Conservation (phyloP, 768 basidiomycete genomes). For the Mycena polygramma region DNA sequence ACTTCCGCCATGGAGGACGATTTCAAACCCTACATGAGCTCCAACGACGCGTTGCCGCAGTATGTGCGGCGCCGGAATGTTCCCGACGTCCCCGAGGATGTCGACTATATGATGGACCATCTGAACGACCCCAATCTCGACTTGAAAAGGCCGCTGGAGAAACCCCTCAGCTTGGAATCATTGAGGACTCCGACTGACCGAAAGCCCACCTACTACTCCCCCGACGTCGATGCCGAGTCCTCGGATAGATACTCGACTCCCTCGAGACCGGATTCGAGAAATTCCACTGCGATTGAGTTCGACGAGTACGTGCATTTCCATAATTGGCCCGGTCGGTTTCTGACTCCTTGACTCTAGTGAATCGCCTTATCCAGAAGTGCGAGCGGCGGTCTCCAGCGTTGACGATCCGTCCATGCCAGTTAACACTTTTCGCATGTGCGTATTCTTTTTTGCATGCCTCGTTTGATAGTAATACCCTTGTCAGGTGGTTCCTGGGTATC, state of each 20-base stretch:
- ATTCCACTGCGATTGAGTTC: slow-evolving; percentile 71
- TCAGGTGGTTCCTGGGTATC: slow-evolving; percentile 79
- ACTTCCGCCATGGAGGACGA: slow-evolving; percentile 66
- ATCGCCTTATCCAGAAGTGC: slow-evolving; percentile 91
- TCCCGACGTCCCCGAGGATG: slow-evolving; percentile 86
- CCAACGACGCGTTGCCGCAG: slow-evolving; percentile 54
- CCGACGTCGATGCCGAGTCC: slow-evolving; percentile 59
- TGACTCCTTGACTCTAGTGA: slow-evolving; percentile 63
- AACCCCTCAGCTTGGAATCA: slow-evolving; percentile 39
- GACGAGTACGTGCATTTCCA: slow-evolving; percentile 73
- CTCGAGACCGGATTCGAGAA: slow-evolving; percentile 65
- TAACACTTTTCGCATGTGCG: slow-evolving; percentile 84
- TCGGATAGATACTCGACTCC: slow-evolving; percentile 56
- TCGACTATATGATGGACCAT: slow-evolving; percentile 78
- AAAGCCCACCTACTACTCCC: slow-evolving; percentile 52
- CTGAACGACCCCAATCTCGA: slow-evolving; percentile 88
- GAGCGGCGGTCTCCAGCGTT: slow-evolving; percentile 88
- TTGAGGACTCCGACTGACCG: slow-evolving; percentile 49
- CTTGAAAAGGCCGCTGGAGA: slow-evolving; percentile 52
- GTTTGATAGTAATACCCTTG: slow-evolving; percentile 1
- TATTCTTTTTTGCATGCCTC: slow-evolving; percentile 22
- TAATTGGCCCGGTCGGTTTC: not conserved
- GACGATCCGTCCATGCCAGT: slow-evolving; percentile 86
- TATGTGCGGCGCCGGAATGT: slow-evolving; percentile 62
- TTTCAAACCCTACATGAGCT: slow-evolving; percentile 53